A percentile compares a stretch with the other conserved stretches of the same genome.
Evolutionary conservation across 108 stramenopile species (phyloP).

Genomic region (Nitzschia sp.): DNA sequence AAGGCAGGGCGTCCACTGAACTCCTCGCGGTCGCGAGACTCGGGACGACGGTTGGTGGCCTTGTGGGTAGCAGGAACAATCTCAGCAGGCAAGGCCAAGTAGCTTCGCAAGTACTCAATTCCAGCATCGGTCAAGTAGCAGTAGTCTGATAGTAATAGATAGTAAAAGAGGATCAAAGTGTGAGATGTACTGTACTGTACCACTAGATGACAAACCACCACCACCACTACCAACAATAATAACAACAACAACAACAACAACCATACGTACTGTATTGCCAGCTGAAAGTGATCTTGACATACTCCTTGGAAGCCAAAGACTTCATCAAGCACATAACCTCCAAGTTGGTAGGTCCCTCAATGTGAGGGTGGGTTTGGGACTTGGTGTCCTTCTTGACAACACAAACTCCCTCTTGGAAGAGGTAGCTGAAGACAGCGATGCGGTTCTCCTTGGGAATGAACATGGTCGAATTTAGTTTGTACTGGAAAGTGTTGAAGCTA

Average conservation of each 20-base stretch:
- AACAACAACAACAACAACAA: no score
- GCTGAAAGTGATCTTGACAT: constrained; percentile 90
- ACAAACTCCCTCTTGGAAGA: constrained; percentile 95
- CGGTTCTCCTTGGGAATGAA: constrained; percentile 97
- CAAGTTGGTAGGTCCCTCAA: constrained; percentile 90
- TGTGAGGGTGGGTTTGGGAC: constrained; percentile 85
- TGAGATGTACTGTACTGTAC: neutral
- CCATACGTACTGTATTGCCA: constrained; percentile 89
- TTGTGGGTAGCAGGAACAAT: constrained; percentile 96
- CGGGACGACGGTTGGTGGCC: constrained; percentile 88
- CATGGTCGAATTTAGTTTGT: constrained; percentile 54
- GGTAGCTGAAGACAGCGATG: constrained; percentile 95
- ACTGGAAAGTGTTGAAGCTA: neutral
- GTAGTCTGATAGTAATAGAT: constrained; percentile 49
- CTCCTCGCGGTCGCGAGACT: constrained; percentile 85
- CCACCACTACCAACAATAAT: no score
- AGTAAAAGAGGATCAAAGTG: neutral
- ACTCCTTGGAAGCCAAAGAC: constrained; percentile 83
- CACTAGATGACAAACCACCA: no score
- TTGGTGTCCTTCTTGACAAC: constrained; percentile 98
- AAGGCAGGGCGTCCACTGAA: constrained; percentile 73
- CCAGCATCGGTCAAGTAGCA: constrained; percentile 95
- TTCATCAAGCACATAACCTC: constrained; percentile 95
- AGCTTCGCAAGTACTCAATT: constrained; percentile 93
- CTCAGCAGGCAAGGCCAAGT: constrained; percentile 92